phyloP scores from a whole-genome alignment of 495 filamentous ascomycete species.

The Pyrenula massariospora region DNA sequence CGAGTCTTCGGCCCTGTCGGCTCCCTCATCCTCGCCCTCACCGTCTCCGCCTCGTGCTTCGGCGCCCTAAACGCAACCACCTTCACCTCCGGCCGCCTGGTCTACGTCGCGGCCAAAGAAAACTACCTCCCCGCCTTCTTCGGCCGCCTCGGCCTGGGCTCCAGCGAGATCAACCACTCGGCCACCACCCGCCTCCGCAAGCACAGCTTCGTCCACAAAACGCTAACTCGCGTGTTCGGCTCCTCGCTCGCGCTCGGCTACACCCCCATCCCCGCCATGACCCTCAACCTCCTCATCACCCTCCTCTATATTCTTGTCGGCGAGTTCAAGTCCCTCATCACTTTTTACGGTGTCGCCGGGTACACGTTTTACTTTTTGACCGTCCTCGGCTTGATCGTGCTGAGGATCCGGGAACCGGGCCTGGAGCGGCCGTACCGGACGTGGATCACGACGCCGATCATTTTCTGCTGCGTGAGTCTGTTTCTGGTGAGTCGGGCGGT shows the following conservation, averaged over 20 bases:
- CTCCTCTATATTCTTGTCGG: conserved; percentile 69
- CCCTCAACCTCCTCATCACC: conserved; percentile 65
- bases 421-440: conserved; percentile 84
- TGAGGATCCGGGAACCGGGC: conserved; percentile 77
- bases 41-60: conserved; percentile 80
- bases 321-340: conserved; percentile 83
- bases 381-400: conserved; percentile 82
- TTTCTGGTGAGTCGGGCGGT: conserved; percentile 82
- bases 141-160: conserved; percentile 61
- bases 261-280: conserved; percentile 84
- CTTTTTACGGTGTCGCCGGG: conserved; percentile 93
- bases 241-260: conserved; percentile 50
- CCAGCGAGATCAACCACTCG: conserved; percentile 2
- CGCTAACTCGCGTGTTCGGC: conserved; percentile 45
- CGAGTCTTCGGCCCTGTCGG: conserved; percentile 82
- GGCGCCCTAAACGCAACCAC: conserved; percentile 90
- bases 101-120: conserved; percentile 92
- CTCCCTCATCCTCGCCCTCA: conserved; percentile 73
- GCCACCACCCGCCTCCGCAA: conserved; percentile 34
- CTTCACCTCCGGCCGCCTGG: conserved; percentile 82
- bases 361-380: conserved; percentile 97
- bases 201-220: conserved; percentile 45
- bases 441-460: conserved; percentile 93
- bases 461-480: conserved; percentile 94
- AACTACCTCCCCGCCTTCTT: conserved; percentile 82